Base-by-base conservation (phyloP, 2,329 filamentous ascomycete species). In the Penicillium sp. region DNA sequence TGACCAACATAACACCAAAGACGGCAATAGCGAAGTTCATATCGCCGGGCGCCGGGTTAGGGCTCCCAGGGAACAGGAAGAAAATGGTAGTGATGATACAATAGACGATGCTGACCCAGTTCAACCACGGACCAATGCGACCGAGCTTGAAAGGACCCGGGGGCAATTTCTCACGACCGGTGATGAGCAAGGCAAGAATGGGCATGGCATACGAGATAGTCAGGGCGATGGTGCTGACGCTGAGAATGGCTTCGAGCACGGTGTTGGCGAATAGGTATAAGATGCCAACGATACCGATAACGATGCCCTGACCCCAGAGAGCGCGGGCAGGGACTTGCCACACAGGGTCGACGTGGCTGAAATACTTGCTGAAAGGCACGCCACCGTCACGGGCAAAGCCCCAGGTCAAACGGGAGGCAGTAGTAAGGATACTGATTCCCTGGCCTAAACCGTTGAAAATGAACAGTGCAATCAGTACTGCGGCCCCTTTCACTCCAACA, bases 1-100 rank as follows among this genome's bases (percentile, higher is more conserved):
- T 73, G 3, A 82, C 71, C 51, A 84, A 61, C 81, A 84, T 82
- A 23, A 83, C 75, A 1, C 80, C 82, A 62, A 84, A 84, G 0
- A 84, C 82, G 1, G 79, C 82, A 62, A 84, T 83, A 6, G 82
- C 82, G 64, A 79, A 84, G 67, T 84, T 84, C 82, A 84, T 84
- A 58, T 84, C 80, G n/a, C 71, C 69, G 0, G 73, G 66, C 0
- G 75, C 60, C 0, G 82, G 82, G 57, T 77, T 77, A 0, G 82
- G 82, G 0, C 56, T 58, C 0, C 69, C 69, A 0, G 82, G 82
- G 62, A 84, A 84, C 66, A 84, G 81, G 76, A 83, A 84, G 68
- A 84, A 83, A 27, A 84, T 74, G 0, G 80, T 81, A 1, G 81
- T 83, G 53, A 83, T 67, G 50, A 68, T 68, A 64, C 81, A 83